Evolutionary conservation across 2,329 filamentous ascomycete genomes (phyloP).

Genomic region (Lachnellula arida): DNA sequence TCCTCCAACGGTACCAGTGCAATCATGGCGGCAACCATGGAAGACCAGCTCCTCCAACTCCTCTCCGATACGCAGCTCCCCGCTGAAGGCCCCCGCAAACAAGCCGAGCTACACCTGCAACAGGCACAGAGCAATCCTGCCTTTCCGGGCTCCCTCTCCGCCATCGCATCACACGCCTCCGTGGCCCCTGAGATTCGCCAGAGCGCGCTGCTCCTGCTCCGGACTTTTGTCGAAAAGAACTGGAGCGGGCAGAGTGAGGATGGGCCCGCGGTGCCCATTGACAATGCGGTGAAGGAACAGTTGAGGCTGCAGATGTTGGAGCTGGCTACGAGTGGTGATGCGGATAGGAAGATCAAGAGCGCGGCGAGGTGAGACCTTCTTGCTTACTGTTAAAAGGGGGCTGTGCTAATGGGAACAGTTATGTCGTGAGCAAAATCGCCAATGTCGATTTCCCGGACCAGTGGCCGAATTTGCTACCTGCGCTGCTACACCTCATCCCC

Average conservation of each 20-base stretch:
- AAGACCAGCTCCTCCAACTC: conserved; percentile 85
- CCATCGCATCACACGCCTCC: conserved; percentile 72
- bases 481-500: conserved; percentile 72
- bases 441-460: conserved; percentile 88
- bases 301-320: conserved; percentile 72
- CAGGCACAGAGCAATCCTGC: conserved; percentile 51
- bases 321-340: conserved; percentile 64
- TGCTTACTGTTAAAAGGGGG: neutral
- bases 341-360: conserved; percentile 80
- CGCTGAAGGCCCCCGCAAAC: conserved; percentile 71
- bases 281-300: conserved; percentile 67
- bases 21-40: conserved; percentile 55
- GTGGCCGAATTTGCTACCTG: conserved; percentile 86
- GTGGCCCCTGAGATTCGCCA: conserved; percentile 75
- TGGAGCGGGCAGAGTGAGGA: conserved; percentile 78
- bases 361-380: conserved; percentile 66
- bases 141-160: conserved; percentile 74
- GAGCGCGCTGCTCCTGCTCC: conserved; percentile 72
- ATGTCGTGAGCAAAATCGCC: conserved; percentile 87
- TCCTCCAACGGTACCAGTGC: neutral
- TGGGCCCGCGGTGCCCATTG: conserved; percentile 55
- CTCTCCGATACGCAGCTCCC: conserved; percentile 81
- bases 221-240: conserved; percentile 76
- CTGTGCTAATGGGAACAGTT: conserved; percentile 38
- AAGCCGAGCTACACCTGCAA: conserved; percentile 60